Evolutionary conservation across 148 eudicot genomes (phyloP).

Genomic region (Salicornia ramosissima): DNA sequence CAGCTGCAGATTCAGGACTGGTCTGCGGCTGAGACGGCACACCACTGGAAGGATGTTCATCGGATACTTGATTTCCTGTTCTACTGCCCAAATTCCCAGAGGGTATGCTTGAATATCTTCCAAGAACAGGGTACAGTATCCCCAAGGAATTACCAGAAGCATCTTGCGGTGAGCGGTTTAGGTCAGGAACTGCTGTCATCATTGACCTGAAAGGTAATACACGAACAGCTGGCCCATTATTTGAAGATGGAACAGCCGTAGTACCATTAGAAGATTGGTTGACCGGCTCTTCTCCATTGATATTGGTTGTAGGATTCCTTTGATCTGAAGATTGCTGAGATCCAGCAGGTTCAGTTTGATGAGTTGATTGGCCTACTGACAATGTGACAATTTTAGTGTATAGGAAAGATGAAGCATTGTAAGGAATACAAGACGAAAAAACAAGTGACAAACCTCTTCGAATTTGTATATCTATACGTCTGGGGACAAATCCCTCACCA

Average conservation of each 20-base stretch:
- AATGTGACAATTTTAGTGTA: slow-evolving; percentile 11
- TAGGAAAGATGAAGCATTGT: not conserved
- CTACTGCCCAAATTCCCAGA: slow-evolving; percentile 26
- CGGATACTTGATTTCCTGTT: slow-evolving; percentile 24
- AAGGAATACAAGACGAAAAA: not conserved
- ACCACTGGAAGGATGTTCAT: slow-evolving; percentile 19
- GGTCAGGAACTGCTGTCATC: slow-evolving; percentile 35
- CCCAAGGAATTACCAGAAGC: slow-evolving; percentile 27
- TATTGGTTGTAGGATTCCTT: slow-evolving; percentile 21
- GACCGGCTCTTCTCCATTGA: slow-evolving; percentile 14
- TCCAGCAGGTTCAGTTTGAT: slow-evolving; percentile 32
- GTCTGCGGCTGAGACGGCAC: slow-evolving; percentile 20
- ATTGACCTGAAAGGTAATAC: slow-evolving; percentile 32
- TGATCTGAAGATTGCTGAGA: slow-evolving; percentile 34
- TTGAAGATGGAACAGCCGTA: slow-evolving; percentile 23
- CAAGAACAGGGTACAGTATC: slow-evolving; percentile 26
- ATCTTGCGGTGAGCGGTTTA: slow-evolving; percentile 31
- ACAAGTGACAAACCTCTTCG: slow-evolving; percentile 32
- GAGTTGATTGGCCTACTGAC: slow-evolving; percentile 21
- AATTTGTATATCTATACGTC: slow-evolving; percentile 49
- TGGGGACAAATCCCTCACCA: slow-evolving; percentile 30
- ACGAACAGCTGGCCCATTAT: slow-evolving; percentile 30
- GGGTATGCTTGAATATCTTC: slow-evolving; percentile 29
- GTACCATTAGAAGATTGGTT: slow-evolving; percentile 29
- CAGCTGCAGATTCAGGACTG: slow-evolving; percentile 21